These are phyloP conservation scores for Pseudocercospora macadamiae DNA, from an alignment of 2,329 filamentous ascomycete species.

Conservation along the genomic window DNA sequence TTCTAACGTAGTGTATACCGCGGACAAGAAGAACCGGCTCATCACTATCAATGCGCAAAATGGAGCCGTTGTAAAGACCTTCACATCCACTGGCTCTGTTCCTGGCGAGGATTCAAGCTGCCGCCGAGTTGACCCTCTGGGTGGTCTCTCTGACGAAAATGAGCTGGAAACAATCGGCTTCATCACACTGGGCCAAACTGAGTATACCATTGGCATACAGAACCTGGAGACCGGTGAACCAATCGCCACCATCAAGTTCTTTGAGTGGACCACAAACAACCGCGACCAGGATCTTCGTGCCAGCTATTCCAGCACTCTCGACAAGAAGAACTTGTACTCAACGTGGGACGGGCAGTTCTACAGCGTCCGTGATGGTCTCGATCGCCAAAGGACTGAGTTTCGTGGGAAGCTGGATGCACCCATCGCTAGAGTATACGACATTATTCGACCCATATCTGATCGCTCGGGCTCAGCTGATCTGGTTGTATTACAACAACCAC, in stretches of 20 bases:
- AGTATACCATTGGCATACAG: conserved; percentile 87
- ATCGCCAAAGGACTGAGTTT: conserved; percentile 35
- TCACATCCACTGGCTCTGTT: conserved; percentile 70
- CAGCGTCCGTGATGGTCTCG: conserved; percentile 67
- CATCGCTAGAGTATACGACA: conserved; percentile 37
- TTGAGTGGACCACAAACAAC: conserved; percentile 93
- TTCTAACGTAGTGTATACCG: conserved; percentile 82
- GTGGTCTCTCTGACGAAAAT: conserved; percentile 47
- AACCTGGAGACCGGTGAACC: conserved; percentile 71
- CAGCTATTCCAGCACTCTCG: conserved; percentile 79
- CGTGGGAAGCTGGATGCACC: conserved; percentile 31
- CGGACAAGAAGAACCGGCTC: conserved; percentile 86
- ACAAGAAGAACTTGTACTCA: conserved; percentile 86
- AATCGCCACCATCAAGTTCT: conserved; percentile 88
- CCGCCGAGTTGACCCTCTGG: conserved; percentile 65
- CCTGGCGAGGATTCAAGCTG: conserved; percentile 75
- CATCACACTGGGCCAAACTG: conserved; percentile 79
- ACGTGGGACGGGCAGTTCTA: conserved; percentile 83
- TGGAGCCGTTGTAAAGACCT: conserved; percentile 80
- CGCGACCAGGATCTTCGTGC: conserved; percentile 83
- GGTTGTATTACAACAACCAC: conserved; percentile 82
- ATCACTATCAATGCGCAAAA: conserved; percentile 87
- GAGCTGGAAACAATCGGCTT: conserved; percentile 82
- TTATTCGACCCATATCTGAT: conserved; percentile 61
- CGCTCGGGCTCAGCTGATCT: conserved; percentile 71